Percentiles rank a stretch among this genome's conserved stretches.
phyloP scores from a whole-genome alignment of 305 asterid genomes.

The Solanum chacoense region DNA sequence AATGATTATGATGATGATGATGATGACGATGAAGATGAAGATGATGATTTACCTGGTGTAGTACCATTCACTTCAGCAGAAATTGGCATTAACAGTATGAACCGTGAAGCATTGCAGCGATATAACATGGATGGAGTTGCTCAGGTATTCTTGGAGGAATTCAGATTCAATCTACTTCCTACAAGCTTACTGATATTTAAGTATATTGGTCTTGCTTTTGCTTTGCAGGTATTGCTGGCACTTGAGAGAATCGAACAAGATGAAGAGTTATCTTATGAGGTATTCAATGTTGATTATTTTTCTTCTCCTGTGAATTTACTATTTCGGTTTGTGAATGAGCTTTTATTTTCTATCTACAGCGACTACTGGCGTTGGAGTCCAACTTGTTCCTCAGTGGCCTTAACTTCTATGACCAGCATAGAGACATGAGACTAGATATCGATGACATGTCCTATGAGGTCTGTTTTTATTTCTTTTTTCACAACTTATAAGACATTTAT shows the following conservation, averaged over 20 bases:
- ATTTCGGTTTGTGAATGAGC: background rate
- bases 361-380: slow-evolving; percentile 52
- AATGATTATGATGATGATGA: slow-evolving; percentile 16
- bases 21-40: slow-evolving; percentile 2
- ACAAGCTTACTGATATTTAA: background rate
- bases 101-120: slow-evolving; percentile 28
- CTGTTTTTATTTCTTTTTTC: background rate
- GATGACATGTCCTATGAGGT: slow-evolving; percentile 96
- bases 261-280: slow-evolving; percentile 40
- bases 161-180: background rate
- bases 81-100: slow-evolving; percentile 16
- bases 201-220: background rate
- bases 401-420: slow-evolving; percentile 63
- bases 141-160: slow-evolving; percentile 36
- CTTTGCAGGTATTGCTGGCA: slow-evolving; percentile 41
- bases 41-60: background rate
- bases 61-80: slow-evolving; percentile 23
- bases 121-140: slow-evolving; percentile 47
- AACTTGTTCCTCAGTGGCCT: slow-evolving; percentile 49
- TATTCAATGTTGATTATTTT: slow-evolving; percentile 2
- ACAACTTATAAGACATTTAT: background rate
- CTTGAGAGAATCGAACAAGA: slow-evolving; percentile 46
- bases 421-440: slow-evolving; percentile 78
- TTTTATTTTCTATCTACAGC: slow-evolving; percentile 28
- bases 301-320: background rate